Conservation (phyloP, 768 basidiomycete species). For the Cyathus striatus region DNA sequence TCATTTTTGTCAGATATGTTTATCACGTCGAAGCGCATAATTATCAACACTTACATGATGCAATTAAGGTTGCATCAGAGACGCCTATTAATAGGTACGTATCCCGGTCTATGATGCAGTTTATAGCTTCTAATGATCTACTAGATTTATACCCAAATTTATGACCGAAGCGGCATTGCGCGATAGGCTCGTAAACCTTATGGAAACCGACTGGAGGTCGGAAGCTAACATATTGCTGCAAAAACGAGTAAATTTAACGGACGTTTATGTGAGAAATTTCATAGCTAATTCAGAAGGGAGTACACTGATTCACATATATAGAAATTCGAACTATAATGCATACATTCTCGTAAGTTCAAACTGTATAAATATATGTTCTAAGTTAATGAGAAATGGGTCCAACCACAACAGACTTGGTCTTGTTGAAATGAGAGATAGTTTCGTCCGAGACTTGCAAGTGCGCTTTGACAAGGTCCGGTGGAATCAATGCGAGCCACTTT, state of each 20-base stretch:
- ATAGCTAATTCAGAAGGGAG: too few relatives aligned
- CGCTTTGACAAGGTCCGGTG: slow-evolving; percentile 35
- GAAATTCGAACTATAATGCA: too few relatives aligned
- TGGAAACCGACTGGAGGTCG: slow-evolving; percentile 23
- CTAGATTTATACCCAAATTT: slow-evolving; percentile 19
- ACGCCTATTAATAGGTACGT: slow-evolving; percentile 23
- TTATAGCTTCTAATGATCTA: not conserved
- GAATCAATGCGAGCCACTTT: slow-evolving; percentile 38
- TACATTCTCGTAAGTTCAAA: too few relatives aligned
- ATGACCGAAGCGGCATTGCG: slow-evolving; percentile 22
- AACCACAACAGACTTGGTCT: slow-evolving; percentile 34
- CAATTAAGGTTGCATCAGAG: slow-evolving; percentile 16
- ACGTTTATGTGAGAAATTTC: not conserved
- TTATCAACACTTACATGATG: slow-evolving; percentile 19
- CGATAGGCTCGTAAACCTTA: slow-evolving; percentile 14
- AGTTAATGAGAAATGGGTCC: slow-evolving; percentile 14
- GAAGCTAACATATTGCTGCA: slow-evolving; percentile 14
- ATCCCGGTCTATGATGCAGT: not conserved
- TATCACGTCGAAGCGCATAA: slow-evolving; percentile 24
- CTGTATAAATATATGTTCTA: too few relatives aligned
- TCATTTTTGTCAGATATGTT: slow-evolving; percentile 16
- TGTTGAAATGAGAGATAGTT: slow-evolving; percentile 26
- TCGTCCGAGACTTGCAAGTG: slow-evolving; percentile 31
- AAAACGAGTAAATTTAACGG: slow-evolving; percentile 5
- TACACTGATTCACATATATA: too few relatives aligned